phyloP scores from a whole-genome alignment of 1,284 basidiomycete genomes.

The Cryptococcus sp. region DNA sequence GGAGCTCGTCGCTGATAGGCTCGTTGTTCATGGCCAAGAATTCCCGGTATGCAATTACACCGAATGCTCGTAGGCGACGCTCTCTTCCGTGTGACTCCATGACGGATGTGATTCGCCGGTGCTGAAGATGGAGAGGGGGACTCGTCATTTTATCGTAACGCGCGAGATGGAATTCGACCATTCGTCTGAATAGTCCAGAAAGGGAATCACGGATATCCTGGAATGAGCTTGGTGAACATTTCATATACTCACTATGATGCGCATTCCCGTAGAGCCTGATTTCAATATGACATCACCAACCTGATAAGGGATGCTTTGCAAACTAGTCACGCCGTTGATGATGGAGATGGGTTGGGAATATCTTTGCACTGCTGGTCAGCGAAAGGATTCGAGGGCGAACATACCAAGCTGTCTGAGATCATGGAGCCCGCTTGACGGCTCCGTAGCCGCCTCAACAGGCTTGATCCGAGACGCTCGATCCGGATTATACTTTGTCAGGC shows the following conservation, averaged over 20 bases:
- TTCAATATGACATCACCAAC: conserved; percentile 17
- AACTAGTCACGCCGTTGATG: conserved; percentile 6
- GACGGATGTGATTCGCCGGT: conserved; percentile 17
- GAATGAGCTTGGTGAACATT: background rate
- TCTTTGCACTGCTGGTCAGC: background rate
- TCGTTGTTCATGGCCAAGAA: conserved; percentile 21
- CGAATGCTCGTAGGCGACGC: conserved; percentile 31
- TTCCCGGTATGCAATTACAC: conserved; percentile 18
- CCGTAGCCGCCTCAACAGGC: too few relatives aligned
- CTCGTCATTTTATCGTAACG: conserved; percentile 22
- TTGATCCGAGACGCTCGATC: conserved; percentile 5
- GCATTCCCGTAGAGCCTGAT: conserved; percentile 21
- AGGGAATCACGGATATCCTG: conserved; percentile 18
- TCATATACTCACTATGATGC: conserved; percentile 17
- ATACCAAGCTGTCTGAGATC: background rate
- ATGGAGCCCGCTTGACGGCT: background rate
- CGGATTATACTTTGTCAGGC: conserved; percentile 40
- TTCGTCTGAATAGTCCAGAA: conserved; percentile 24
- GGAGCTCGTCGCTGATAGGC: conserved; percentile 13
- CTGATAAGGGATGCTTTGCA: conserved; percentile 25
- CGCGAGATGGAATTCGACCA: conserved; percentile 31
- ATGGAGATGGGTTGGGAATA: conserved; percentile 4
- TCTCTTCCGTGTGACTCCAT: conserved; percentile 35
- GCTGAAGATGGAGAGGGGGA: conserved; percentile 26
- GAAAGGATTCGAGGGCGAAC: background rate